phyloP scores from a whole-genome alignment of 2,329 filamentous ascomycete genomes.

The Aspergillus puulaauensis region DNA sequence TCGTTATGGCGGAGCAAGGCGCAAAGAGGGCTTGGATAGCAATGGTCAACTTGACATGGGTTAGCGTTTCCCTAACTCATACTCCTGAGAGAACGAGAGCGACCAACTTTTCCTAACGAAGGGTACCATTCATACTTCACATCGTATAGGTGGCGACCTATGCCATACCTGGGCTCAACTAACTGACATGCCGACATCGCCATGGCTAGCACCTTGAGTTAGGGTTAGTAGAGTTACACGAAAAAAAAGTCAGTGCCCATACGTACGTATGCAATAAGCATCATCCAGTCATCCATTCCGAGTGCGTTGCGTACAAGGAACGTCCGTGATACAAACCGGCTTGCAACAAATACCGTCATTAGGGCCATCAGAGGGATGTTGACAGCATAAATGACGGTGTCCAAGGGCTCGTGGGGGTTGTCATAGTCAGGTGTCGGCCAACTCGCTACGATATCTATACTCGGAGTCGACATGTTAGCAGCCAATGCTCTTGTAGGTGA shows the following conservation, averaged over 20 bases:
- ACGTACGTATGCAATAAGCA: conserved; percentile 5
- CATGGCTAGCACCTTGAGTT: not conserved
- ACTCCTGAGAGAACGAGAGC: not conserved
- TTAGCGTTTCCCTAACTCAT: not conserved
- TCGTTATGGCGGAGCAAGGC: conserved; percentile 2
- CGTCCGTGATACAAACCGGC: not conserved
- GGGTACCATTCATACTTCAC: not conserved
- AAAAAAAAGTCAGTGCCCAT: not conserved
- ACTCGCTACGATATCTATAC: not conserved
- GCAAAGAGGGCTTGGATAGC: not conserved
- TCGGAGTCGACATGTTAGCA: conserved; percentile 1
- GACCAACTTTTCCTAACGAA: not conserved
- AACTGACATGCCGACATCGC: conserved; percentile 1
- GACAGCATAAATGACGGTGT: conserved; percentile 1
- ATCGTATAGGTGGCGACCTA: conserved; percentile 4
- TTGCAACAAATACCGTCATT: not conserved
- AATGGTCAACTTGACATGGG: not conserved
- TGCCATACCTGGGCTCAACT: not conserved
- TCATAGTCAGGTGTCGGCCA: conserved; percentile 4
- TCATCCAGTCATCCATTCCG: conserved; percentile 6
- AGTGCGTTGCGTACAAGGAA: conserved; percentile 4
- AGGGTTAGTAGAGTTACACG: not conserved
- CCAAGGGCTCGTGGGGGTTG: conserved; percentile 1
- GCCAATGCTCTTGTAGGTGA: not conserved
- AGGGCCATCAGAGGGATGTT: not conserved